Evolutionary conservation across 306 rosid genomes (phyloP).

Genomic region (Lathyrus sativus): DNA sequence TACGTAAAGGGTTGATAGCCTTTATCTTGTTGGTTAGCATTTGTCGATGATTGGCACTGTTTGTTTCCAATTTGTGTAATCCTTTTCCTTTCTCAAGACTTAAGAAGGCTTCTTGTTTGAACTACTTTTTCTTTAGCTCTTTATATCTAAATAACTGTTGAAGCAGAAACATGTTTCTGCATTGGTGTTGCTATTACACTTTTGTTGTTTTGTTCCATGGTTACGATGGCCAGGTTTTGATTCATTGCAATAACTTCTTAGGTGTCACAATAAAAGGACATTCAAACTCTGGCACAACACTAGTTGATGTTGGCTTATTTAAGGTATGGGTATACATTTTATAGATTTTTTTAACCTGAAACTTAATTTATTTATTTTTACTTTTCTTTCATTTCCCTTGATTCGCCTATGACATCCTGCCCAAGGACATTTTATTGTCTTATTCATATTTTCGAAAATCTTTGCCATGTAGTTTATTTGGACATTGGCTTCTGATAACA

Average conservation of each 20-base stretch:
- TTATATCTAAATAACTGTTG: neutral
- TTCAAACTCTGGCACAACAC: slow-evolving; percentile 51
- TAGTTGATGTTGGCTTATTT: slow-evolving; percentile 89
- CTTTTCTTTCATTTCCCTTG: slow-evolving; percentile 13
- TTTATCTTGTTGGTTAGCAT: slow-evolving; percentile 19
- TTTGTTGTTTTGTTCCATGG: slow-evolving; percentile 34
- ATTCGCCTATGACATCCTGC: slow-evolving; percentile 7
- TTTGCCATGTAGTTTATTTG: slow-evolving; percentile 21
- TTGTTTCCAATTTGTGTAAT: neutral
- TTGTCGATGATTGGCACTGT: neutral
- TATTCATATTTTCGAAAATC: slow-evolving; percentile 15
- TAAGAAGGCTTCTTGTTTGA: slow-evolving; percentile 21
- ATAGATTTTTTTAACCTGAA: slow-evolving; percentile 22
- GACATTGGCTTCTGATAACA: slow-evolving; percentile 15
- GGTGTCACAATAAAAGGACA: slow-evolving; percentile 78
- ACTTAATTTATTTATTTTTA: slow-evolving; percentile 6
- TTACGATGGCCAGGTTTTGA: slow-evolving; percentile 31
- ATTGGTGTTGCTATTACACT: slow-evolving; percentile 22
- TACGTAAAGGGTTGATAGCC: neutral
- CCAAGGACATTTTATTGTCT: neutral
- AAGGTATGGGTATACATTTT: slow-evolving; percentile 58
- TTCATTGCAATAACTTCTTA: slow-evolving; percentile 42
- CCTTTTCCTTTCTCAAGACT: slow-evolving; percentile 19
- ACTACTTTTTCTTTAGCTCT: neutral
- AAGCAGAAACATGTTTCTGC: slow-evolving; percentile 28